phyloP scores from a whole-genome alignment of 352 stramenopile genomes.

The Blastocystis hominis region DNA sequence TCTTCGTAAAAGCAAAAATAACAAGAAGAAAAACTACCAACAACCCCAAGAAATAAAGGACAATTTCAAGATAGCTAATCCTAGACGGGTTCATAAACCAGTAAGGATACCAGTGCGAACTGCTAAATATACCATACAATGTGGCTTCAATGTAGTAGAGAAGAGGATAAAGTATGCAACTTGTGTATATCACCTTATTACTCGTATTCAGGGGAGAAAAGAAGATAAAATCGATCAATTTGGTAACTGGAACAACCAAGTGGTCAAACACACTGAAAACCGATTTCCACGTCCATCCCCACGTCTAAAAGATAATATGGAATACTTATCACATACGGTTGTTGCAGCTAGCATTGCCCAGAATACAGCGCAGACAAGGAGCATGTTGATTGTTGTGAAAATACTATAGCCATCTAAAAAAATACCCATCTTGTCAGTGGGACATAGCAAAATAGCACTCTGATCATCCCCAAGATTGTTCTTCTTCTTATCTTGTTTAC shows the following conservation, averaged over 20 bases:
- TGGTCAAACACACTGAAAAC: conserved; percentile 3
- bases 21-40: background rate
- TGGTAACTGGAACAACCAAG: conserved; percentile 9
- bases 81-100: conserved; percentile 34
- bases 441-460: background rate
- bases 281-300: background rate
- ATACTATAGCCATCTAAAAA: background rate
- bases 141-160: conserved; percentile 18
- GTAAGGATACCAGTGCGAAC: conserved; percentile 6
- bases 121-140: background rate
- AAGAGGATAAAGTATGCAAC: background rate
- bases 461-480: background rate
- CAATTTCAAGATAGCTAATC: background rate
- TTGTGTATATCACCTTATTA: background rate
- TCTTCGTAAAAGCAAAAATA: background rate
- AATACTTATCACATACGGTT: background rate
- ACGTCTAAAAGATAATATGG: background rate
- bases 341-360: background rate
- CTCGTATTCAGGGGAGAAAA: conserved; percentile 8
- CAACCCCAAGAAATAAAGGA: background rate
- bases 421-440: background rate
- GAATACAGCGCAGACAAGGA: conserved; percentile 21
- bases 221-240: conserved; percentile 12
- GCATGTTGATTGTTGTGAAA: conserved; percentile 6
- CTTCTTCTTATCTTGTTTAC: background rate